phyloP scores from a whole-genome alignment of 169 alveolate genomes.

The Plasmodium adleri region DNA sequence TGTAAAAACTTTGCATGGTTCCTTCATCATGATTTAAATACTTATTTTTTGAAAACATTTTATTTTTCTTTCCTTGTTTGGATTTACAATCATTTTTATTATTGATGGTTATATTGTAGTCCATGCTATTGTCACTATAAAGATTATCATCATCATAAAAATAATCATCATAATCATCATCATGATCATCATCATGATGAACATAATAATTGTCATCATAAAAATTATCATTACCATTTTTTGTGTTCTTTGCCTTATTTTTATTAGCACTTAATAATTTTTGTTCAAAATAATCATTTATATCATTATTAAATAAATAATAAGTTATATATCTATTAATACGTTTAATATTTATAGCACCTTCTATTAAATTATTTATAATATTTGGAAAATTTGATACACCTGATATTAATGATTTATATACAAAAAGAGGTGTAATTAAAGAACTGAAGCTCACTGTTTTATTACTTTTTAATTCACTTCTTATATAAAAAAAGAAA shows the following conservation, averaged over 20 bases:
- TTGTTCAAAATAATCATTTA: conserved; percentile 37
- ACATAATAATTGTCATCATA: too few species aligned
- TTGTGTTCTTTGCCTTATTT: too few species aligned
- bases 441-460: conserved; percentile 29
- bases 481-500: conserved; percentile 35
- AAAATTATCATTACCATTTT: background rate
- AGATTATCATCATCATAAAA: too few species aligned
- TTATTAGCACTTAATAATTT: background rate
- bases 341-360: conserved; percentile 26
- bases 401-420: conserved; percentile 52
- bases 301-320: conserved; percentile 34
- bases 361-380: conserved; percentile 52
- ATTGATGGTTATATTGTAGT: too few species aligned
- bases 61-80: too few species aligned
- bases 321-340: conserved; percentile 38
- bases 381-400: conserved; percentile 37
- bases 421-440: conserved; percentile 56
- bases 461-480: conserved; percentile 31
- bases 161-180: too few species aligned
- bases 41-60: too few species aligned
- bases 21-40: too few species aligned
- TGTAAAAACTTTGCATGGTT: too few species aligned
- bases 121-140: too few species aligned
- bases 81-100: too few species aligned
- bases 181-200: too few species aligned